A percentile compares a stretch with the other conserved stretches of the same genome.
These are phyloP conservation scores for Ogataea ramenticola DNA, from an alignment of 805 yeast genomes.

Conservation along the genomic window DNA sequence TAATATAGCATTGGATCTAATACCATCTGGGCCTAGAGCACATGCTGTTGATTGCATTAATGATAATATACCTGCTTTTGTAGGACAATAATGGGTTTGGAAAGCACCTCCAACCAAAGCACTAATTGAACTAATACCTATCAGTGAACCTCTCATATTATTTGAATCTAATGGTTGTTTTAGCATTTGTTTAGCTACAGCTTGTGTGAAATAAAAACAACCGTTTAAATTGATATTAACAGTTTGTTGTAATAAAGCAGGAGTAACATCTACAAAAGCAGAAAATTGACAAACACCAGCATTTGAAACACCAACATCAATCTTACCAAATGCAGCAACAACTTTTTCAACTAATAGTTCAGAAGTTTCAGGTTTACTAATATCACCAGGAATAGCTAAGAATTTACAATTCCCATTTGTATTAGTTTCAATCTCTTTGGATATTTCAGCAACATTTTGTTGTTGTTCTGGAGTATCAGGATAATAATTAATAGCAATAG, in stretches of 20 bases:
- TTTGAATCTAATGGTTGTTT: slow-evolving; percentile 17
- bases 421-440: slow-evolving; percentile 17
- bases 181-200: slow-evolving; percentile 38
- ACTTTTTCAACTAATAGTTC: slow-evolving; percentile 22
- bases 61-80: slow-evolving; percentile 39
- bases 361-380: slow-evolving; percentile 32
- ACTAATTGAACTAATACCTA: slow-evolving; percentile 34
- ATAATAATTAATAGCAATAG: slow-evolving; percentile 30
- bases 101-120: slow-evolving; percentile 39
- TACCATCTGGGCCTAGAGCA: slow-evolving; percentile 35
- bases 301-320: slow-evolving; percentile 36
- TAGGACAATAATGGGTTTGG: slow-evolving; percentile 41
- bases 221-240: slow-evolving; percentile 36
- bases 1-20: slow-evolving; percentile 36
- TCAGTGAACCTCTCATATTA: slow-evolving; percentile 41
- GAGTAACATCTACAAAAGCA: slow-evolving; percentile 33
- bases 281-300: slow-evolving; percentile 39
- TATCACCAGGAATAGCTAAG: slow-evolving; percentile 38
- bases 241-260: slow-evolving; percentile 28
- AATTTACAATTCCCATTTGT: slow-evolving; percentile 9
- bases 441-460: slow-evolving; percentile 15
- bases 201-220: slow-evolving; percentile 37
- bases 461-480: slow-evolving; percentile 15
- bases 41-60: slow-evolving; percentile 37
- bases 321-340: slow-evolving; percentile 31